A percentile compares a stretch with the other conserved stretches of the same genome.
Evolutionary conservation across 2,329 filamentous ascomycete species (phyloP).

Genomic region (Phaeoacremonium minimum): DNA sequence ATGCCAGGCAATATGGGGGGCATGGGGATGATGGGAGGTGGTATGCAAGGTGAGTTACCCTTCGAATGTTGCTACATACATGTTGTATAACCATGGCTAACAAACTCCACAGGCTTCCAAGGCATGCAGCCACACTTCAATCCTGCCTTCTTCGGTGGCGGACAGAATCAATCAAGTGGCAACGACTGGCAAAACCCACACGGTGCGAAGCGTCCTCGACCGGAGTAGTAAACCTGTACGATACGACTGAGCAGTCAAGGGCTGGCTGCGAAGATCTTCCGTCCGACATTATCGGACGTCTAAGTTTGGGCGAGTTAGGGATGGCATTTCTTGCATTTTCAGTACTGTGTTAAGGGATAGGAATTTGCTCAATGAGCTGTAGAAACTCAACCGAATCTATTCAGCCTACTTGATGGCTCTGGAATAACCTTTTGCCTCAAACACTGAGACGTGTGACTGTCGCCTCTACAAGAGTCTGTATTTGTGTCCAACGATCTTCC

Average conservation of each 20-base stretch:
- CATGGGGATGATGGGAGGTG: conserved; percentile 43
- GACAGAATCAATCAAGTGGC: conserved; percentile 38
- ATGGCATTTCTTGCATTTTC: too few relatives aligned
- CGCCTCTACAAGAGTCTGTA: conserved; percentile 27
- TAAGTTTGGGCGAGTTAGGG: too few relatives aligned
- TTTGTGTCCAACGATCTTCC: conserved; percentile 35
- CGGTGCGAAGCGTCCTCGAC: conserved; percentile 72
- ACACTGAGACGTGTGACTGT: conserved; percentile 30
- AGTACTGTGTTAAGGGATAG: too few relatives aligned
- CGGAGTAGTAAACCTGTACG: too few relatives aligned
- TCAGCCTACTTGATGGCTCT: too few relatives aligned
- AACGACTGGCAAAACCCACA: conserved; percentile 76
- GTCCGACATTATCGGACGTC: too few relatives aligned
- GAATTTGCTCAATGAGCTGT: too few relatives aligned
- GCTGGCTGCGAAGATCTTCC: too few relatives aligned
- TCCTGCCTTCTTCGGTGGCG: conserved; percentile 64
- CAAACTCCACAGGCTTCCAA: conserved; percentile 56
- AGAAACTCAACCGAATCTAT: too few relatives aligned
- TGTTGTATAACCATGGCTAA: neutral
- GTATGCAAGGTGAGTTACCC: conserved; percentile 51
- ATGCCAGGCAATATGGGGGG: conserved; percentile 23
- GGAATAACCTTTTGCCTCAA: too few relatives aligned
- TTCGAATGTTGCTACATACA: conserved; percentile 7
- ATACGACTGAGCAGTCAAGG: too few relatives aligned
- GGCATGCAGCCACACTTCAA: conserved; percentile 69